Base-by-base conservation (phyloP, 805 yeast species). In the Yamadazyma scolyti region DNA sequence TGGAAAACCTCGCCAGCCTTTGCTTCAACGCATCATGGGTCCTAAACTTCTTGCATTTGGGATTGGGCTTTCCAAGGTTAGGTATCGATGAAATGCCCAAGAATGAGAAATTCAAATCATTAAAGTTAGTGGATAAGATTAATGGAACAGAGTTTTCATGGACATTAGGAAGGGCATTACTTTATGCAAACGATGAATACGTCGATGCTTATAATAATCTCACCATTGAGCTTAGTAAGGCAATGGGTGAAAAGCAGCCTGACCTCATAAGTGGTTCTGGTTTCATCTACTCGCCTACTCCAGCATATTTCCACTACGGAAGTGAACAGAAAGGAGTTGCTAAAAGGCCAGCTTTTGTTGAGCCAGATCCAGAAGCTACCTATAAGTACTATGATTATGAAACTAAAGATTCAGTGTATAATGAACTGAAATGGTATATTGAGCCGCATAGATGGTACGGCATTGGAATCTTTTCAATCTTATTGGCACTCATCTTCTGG, bases 21-120 rank as follows among this genome's bases (percentile, higher is more conserved):
- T 80, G 88, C 46, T 80, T 79, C 58, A 75, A 73, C 43, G 64
- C 82, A 0, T 64, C 75, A 3, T 79, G 82, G 74, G 58, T 79
- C 11, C 53, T 76, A 17, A 71, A 68, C 41, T 64, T 80, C 13
- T 54, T 78, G 18, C 83, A 78, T 44, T 58, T 73, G 18, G 83
- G 83, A 0, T 53, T 77, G 11, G 82, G 82, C 1, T 73, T 78
- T 45, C 77, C 79, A 9, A 50, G 76, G 29, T 61, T 64, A 39
- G 75, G 72, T 0, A 60, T 65, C 14, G 75, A 67, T 39, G 48
- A 56, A 34, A 38, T 24, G 9, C 43, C 34, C 11, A 45, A 45
- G 10, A 41, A 39, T 5, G 39, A 37, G 7, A 41, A 44, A 18
- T 52, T 50, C 42, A 56, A 61, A 19, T 56, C 68, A 2, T 59